A percentile compares a stretch with the other conserved stretches of the same genome.
Evolutionary conservation across 1,284 basidiomycete species (phyloP).

Genomic region (Ganoderma boninense): DNA sequence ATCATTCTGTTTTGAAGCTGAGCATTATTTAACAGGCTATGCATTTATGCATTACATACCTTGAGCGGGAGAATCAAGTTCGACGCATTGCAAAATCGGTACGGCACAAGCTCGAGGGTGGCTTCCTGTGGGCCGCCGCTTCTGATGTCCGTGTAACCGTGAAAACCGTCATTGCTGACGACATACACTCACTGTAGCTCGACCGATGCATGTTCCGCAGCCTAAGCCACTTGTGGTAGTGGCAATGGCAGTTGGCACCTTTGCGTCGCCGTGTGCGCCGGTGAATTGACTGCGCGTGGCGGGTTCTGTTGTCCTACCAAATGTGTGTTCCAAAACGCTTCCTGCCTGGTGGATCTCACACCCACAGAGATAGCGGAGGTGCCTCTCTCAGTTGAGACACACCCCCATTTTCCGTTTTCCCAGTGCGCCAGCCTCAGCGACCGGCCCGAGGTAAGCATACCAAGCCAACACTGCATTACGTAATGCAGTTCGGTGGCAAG

Average conservation of each 20-base stretch:
- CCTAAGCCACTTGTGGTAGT: neutral
- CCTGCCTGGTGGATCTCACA: neutral
- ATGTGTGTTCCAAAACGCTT: neutral
- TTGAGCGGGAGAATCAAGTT: neutral
- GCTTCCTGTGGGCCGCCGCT: neutral
- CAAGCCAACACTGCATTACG: neutral
- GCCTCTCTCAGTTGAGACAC: neutral
- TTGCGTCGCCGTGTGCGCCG: neutral
- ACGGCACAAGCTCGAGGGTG: neutral
- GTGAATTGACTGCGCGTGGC: neutral
- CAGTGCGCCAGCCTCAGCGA: too few species aligned
- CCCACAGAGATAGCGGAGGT: neutral
- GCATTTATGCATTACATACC: neutral
- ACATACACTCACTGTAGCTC: neutral
- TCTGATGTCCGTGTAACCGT: neutral
- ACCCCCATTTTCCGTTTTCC: neutral
- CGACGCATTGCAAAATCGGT: neutral
- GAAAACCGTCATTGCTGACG: neutral
- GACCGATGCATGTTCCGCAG: neutral
- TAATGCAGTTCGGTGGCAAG: neutral
- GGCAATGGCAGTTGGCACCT: neutral
- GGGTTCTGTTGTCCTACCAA: neutral
- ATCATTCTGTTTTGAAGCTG: neutral
- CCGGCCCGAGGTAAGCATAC: neutral
- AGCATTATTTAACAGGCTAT: neutral